Base-by-base conservation (phyloP, 2,329 filamentous ascomycete genomes). In the Sordariomycetes sp. region DNA sequence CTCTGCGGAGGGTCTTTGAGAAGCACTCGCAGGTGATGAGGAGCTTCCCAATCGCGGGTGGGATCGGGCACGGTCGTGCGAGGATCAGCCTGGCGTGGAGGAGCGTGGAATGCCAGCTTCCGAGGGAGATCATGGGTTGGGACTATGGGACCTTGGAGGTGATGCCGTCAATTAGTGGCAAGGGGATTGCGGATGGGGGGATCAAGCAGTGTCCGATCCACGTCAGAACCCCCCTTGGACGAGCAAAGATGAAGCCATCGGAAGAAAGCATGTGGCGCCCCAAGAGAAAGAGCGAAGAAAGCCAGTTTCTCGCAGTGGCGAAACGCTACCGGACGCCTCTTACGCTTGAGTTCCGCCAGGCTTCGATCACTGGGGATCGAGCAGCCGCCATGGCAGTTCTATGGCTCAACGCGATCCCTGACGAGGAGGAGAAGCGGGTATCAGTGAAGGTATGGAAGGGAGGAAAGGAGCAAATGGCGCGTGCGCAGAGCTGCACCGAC, bases 1-100 rank as follows among this genome's bases (percentile, higher is more conserved):
- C 91, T 69, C 72, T 97, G 0, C 89, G 89, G 0, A 90, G 97
- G 55, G 80, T 97, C n/a, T 77, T 99, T 24, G 85, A 93, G 65
- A 95, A 87, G 0, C 88, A 85, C 63, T 96, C 90, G 52, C 90
- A 97, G 70, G 76, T 86, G 58, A 95, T 91, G 2, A 79, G 91
- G 60, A 97, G 92, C 91, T 97, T 97, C 69, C 93, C 94, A n/a
- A 80, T 99, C 0, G 92, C 96, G 67, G 94, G 93, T 24, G 94
- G 94, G 12, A 86, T 97, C 62, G 89, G 94, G 0, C 97, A 94
- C 63, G 94, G 94, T 46, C 87, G 93, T 8, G 81, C 96, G 60
- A 87, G 92, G 48, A 88, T 99, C 63, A 96, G 90, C 0, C 72
- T 97, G 3, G 79, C 97, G 3, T 96, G 97, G 81, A 86, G 93